These are phyloP conservation scores for Cladobotryum protrusum DNA, from an alignment of 2,329 filamentous ascomycete species.

Conservation along the genomic window DNA sequence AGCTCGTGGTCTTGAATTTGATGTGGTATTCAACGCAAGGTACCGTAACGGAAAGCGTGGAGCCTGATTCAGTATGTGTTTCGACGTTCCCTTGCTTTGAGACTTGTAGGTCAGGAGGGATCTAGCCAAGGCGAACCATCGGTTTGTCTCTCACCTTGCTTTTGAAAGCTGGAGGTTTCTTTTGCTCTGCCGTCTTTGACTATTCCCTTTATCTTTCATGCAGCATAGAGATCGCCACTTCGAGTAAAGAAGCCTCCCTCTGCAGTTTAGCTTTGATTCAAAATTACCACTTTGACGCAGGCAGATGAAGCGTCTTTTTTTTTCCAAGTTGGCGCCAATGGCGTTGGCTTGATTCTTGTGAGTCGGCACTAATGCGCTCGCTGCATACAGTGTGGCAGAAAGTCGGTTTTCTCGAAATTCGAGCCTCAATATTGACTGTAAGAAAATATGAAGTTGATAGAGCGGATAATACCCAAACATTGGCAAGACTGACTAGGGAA, in stretches of 20 bases:
- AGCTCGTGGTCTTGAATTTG: neutral
- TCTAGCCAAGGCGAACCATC: neutral
- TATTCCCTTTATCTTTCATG: too few species aligned
- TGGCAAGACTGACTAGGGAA: too few species aligned
- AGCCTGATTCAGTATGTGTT: neutral
- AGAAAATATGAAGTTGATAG: too few species aligned
- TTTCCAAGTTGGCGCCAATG: neutral
- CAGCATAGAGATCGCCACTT: too few species aligned
- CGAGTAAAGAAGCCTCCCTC: neutral
- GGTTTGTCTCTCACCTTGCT: too few species aligned
- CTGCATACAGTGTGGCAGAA: neutral
- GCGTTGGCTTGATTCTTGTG: neutral
- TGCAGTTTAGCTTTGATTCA: neutral
- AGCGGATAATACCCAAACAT: too few species aligned
- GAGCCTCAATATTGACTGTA: neutral
- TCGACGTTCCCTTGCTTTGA: too few species aligned
- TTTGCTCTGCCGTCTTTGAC: too few species aligned
- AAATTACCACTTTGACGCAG: conserved; percentile 2
- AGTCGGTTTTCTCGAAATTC: neutral
- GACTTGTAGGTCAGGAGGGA: neutral
- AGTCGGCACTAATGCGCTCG: neutral
- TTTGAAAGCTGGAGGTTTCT: too few species aligned
- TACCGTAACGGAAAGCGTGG: neutral
- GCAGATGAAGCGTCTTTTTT: neutral
- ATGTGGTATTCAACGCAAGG: neutral